A percentile compares a stretch with the other conserved stretches of the same genome.
Conservation (phyloP, 768 basidiomycete species). For the Suillus discolor region DNA sequence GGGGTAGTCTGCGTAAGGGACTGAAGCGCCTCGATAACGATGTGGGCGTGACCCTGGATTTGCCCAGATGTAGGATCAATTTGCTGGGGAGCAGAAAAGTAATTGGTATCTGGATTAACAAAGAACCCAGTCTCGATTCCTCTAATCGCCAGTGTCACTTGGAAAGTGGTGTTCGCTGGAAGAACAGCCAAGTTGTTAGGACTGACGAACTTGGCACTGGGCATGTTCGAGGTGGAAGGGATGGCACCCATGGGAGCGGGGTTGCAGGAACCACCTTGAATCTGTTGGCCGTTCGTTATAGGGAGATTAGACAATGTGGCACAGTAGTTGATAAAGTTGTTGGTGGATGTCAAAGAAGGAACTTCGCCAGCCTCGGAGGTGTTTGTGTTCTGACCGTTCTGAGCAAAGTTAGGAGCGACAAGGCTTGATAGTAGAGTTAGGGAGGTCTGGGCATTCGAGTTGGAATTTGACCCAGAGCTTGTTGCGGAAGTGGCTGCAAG, state of each 20-base stretch:
- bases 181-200: constrained; percentile 49
- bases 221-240: constrained; percentile 50
- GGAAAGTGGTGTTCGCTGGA: constrained; percentile 51
- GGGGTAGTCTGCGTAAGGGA: constrained; percentile 51
- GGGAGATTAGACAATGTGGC: constrained; percentile 47
- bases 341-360: constrained; percentile 59
- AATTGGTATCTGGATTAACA: constrained; percentile 54
- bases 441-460: constrained; percentile 25
- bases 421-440: constrained; percentile 48
- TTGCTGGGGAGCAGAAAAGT: constrained; percentile 58
- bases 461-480: constrained; percentile 18
- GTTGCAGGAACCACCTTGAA: constrained; percentile 58
- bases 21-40: constrained; percentile 57
- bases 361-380: constrained; percentile 46
- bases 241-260: constrained; percentile 64
- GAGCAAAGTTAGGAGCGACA: constrained; percentile 54
- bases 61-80: constrained; percentile 45
- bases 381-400: constrained; percentile 45
- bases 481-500: constrained; percentile 11
- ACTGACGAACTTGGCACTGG: constrained; percentile 52
- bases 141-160: constrained; percentile 49
- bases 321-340: constrained; percentile 80
- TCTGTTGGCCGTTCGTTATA: constrained; percentile 63
- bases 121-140: constrained; percentile 57
- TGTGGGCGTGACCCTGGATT: constrained; percentile 63